phyloP scores from a whole-genome alignment of 495 filamentous ascomycete species.

The Penicillium daleae region DNA sequence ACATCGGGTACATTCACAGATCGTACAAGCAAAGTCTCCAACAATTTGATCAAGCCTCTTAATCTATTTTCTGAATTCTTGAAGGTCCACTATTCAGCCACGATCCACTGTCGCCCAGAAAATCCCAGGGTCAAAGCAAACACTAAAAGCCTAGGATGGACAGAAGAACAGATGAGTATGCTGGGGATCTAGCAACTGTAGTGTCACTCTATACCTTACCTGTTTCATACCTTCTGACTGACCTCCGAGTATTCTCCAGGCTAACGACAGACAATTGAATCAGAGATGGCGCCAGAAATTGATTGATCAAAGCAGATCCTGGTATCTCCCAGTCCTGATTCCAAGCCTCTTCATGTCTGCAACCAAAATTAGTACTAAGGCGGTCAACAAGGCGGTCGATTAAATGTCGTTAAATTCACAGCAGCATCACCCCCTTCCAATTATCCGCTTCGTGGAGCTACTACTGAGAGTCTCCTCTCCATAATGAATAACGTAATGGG shows the following conservation, averaged over 20 bases:
- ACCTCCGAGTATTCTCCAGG: background rate
- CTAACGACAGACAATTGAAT: background rate
- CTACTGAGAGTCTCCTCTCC: background rate
- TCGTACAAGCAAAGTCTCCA: background rate
- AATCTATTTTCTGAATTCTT: background rate
- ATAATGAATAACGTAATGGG: background rate
- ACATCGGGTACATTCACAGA: background rate
- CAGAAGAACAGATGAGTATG: background rate
- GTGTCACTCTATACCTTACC: background rate
- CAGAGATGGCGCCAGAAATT: too few relatives aligned
- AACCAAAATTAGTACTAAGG: background rate
- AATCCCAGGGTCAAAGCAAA: background rate
- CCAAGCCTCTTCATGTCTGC: background rate
- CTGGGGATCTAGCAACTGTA: background rate
- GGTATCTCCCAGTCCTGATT: too few relatives aligned
- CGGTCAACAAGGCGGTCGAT: background rate
- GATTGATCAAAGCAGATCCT: too few relatives aligned
- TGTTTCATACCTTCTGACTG: background rate
- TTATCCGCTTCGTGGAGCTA: background rate
- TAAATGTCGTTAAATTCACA: background rate
- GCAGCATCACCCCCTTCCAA: background rate
- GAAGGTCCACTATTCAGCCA: background rate
- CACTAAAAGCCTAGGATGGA: background rate
- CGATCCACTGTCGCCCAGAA: background rate
- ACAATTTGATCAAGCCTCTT: background rate